A percentile compares a stretch with the other conserved stretches of the same genome.
Conservation (phyloP, 1,284 basidiomycete species). For the Xanthoconium separans region DNA sequence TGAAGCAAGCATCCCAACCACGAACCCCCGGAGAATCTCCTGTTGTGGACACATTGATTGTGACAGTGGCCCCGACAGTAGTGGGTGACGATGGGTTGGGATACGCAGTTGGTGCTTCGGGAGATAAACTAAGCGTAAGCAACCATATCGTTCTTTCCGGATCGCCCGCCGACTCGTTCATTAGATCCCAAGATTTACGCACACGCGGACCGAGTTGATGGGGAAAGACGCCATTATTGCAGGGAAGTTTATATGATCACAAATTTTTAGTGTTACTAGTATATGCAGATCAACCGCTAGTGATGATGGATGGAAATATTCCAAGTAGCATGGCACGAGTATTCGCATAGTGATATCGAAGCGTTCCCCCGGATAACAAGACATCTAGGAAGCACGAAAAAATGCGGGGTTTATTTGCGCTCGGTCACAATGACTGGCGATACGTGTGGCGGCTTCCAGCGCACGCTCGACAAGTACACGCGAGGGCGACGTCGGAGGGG, state of each 20-base stretch:
- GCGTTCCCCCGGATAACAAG: background rate
- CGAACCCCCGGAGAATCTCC: slow-evolving; percentile 6
- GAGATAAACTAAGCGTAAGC: slow-evolving; percentile 12
- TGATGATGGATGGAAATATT: background rate
- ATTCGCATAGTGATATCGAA: slow-evolving; percentile 5
- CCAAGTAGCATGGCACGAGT: background rate
- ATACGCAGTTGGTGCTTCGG: slow-evolving; percentile 38
- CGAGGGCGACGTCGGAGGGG: slow-evolving; percentile 43
- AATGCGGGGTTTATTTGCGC: slow-evolving; percentile 65
- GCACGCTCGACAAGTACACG: slow-evolving; percentile 56
- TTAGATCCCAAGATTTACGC: slow-evolving; percentile 34
- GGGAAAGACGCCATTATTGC: slow-evolving; percentile 45
- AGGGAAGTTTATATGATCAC: slow-evolving; percentile 24
- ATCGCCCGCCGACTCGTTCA: background rate
- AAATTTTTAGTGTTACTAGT: background rate
- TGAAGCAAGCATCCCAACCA: slow-evolving; percentile 35
- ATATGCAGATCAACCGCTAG: background rate
- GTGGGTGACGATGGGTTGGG: slow-evolving; percentile 75
- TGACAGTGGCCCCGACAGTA: slow-evolving; percentile 82
- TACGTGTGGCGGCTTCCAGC: slow-evolving; percentile 53
- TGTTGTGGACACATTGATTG: slow-evolving; percentile 65
- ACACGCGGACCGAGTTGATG: slow-evolving; percentile 36
- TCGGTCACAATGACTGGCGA: slow-evolving; percentile 63
- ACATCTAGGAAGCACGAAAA: slow-evolving; percentile 19
- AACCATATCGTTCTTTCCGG: slow-evolving; percentile 1